phyloP scores from a whole-genome alignment of 495 filamentous ascomycete genomes.

The Penicillium pulvis region DNA sequence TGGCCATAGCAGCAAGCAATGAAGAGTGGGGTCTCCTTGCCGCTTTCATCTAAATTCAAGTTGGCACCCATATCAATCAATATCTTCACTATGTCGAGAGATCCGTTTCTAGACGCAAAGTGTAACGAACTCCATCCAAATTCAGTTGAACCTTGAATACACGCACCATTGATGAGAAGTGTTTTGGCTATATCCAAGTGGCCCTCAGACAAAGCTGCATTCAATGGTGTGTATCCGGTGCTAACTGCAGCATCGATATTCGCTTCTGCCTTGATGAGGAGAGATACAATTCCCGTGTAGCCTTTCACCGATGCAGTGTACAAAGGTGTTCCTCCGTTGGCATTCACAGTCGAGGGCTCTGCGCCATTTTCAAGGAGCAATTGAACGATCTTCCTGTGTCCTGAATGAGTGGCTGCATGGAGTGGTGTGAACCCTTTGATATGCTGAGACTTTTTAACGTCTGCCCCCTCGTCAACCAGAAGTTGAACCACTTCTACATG shows the following conservation, averaged over 20 bases:
- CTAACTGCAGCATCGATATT: not conserved
- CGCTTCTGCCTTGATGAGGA: not conserved
- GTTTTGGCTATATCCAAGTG: not conserved
- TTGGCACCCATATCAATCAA: not conserved
- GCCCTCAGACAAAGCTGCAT: not conserved
- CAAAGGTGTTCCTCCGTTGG: too few relatives aligned
- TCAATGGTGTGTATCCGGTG: not conserved
- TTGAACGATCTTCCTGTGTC: not conserved
- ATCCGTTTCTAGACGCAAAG: not conserved
- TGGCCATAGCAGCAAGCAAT: too few relatives aligned
- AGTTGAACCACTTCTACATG: too few relatives aligned
- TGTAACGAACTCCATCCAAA: not conserved
- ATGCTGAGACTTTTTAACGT: too few relatives aligned
- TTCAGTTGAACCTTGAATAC: too few relatives aligned
- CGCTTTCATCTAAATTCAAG: not conserved
- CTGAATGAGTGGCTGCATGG: not conserved
- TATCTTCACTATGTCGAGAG: not conserved
- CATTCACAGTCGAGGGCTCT: too few relatives aligned
- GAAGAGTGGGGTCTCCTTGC: too few relatives aligned
- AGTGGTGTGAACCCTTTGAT: too few relatives aligned
- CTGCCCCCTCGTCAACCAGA: too few relatives aligned
- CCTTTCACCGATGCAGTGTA: too few relatives aligned
- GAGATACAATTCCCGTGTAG: too few relatives aligned
- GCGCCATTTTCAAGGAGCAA: not conserved
- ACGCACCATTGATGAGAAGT: too few relatives aligned